phyloP scores from a whole-genome alignment of 305 asterid genomes.

The Fraxinus dipetala region DNA sequence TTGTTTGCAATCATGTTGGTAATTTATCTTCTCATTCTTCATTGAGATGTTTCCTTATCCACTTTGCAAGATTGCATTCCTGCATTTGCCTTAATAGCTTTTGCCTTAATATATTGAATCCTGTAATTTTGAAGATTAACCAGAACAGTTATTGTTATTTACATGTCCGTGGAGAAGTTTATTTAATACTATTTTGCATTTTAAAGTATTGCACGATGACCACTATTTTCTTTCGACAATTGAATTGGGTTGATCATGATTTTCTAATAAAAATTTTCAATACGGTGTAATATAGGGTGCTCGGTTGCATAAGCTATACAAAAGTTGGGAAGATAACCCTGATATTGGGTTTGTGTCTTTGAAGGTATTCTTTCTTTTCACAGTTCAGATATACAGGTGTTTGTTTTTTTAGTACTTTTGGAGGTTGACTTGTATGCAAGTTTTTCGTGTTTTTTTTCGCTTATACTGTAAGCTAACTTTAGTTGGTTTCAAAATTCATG shows the following conservation, averaged over 20 bases:
- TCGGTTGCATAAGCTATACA: constrained; percentile 72
- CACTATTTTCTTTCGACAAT: background rate
- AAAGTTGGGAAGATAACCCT: constrained; percentile 82
- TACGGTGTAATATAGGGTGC: constrained; percentile 40
- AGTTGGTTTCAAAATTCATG: constrained; percentile 32
- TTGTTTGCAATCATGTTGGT: background rate
- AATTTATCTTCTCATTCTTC: background rate
- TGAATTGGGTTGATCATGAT: background rate
- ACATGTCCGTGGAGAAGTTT: background rate
- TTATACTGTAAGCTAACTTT: constrained; percentile 22
- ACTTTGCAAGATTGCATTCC: background rate
- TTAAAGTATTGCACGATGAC: background rate
- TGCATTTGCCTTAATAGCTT: background rate
- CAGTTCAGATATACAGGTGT: background rate
- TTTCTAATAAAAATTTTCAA: background rate
- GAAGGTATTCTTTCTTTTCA: constrained; percentile 49
- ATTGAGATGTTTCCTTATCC: background rate
- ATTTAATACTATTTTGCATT: background rate
- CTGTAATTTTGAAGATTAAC: background rate
- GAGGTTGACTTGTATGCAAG: background rate
- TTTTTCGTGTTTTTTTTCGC: background rate
- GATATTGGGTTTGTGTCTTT: constrained; percentile 59
- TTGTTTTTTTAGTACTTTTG: background rate
- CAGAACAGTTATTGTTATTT: background rate
- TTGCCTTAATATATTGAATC: background rate